Evolutionary conservation across 2,329 filamentous ascomycete species (phyloP).

Genomic region (Epichloe glyceriae): DNA sequence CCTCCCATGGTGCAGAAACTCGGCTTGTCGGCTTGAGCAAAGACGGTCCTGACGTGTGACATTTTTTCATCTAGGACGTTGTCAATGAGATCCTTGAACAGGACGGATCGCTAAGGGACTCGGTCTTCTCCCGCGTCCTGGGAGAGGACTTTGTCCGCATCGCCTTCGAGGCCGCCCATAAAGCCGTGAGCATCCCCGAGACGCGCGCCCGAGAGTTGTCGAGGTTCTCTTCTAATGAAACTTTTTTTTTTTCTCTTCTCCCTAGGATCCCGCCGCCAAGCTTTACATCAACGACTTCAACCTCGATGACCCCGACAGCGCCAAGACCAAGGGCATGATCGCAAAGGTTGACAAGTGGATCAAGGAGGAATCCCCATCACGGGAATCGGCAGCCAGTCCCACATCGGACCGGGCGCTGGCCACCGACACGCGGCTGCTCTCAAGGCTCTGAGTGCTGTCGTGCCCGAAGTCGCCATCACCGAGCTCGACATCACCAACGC

Average conservation of each 20-base stretch:
- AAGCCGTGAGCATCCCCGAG: conserved; percentile 22
- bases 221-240: no score
- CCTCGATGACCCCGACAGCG: conserved; percentile 44
- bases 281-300: conserved; percentile 70
- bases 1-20: no score
- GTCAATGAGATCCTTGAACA: conserved; percentile 32
- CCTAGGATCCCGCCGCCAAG: conserved; percentile 49
- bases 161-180: conserved; percentile 55
- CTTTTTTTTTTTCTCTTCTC: no score
- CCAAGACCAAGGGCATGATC: conserved; percentile 45
- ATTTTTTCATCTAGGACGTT: neutral
- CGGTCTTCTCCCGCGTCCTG: conserved; percentile 54
- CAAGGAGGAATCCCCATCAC: conserved; percentile 24
- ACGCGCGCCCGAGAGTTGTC: neutral
- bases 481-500: conserved; percentile 55
- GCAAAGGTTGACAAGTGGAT: conserved; percentile 51
- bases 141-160: conserved; percentile 58
- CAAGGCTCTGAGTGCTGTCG: conserved; percentile 34
- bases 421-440: conserved; percentile 35
- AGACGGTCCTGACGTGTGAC: neutral
- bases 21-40: no score
- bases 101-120: conserved; percentile 43
- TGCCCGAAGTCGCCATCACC: conserved; percentile 48
- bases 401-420: conserved; percentile 13
- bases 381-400: neutral